Conservation (phyloP, 805 yeast species). For the Cyberlindnera amylophila region DNA sequence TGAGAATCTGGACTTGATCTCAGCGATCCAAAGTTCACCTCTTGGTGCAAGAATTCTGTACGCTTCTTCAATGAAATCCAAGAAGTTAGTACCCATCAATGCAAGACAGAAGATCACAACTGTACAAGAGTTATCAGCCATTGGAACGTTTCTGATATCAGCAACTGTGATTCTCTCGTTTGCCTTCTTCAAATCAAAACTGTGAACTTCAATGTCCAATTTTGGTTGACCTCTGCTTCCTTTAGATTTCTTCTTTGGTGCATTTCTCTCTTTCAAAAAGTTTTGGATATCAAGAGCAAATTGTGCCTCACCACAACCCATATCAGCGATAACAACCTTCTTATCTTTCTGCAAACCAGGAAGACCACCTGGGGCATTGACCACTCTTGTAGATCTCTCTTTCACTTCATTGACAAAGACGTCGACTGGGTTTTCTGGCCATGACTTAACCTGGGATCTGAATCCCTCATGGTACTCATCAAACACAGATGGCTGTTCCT, state of each 20-base stretch:
- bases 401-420: slow-evolving; percentile 73
- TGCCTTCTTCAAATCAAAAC: slow-evolving; percentile 88
- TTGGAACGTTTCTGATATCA: slow-evolving; percentile 87
- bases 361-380: slow-evolving; percentile 94
- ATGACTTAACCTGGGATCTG: slow-evolving; percentile 87
- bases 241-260: slow-evolving; percentile 34
- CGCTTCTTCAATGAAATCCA: slow-evolving; percentile 90
- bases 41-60: slow-evolving; percentile 80
- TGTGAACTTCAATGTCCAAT: slow-evolving; percentile 63
- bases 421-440: slow-evolving; percentile 99
- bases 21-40: slow-evolving; percentile 97
- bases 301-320: slow-evolving; percentile 99
- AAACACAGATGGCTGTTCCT: slow-evolving; percentile 81
- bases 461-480: slow-evolving; percentile 96
- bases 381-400: slow-evolving; percentile 54
- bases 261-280: slow-evolving; percentile 37
- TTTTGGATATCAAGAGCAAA: slow-evolving; percentile 63
- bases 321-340: slow-evolving; percentile 83
- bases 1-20: slow-evolving; percentile 85
- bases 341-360: slow-evolving; percentile 58
- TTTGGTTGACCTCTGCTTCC: slow-evolving; percentile 27
- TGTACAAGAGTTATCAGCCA: slow-evolving; percentile 72
- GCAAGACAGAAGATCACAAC: slow-evolving; percentile 93
- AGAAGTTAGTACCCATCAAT: slow-evolving; percentile 94
- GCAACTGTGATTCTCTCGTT: slow-evolving; percentile 94